These are phyloP conservation scores for Flueggea neowawraea DNA, from an alignment of 441 rosid species.

Conservation along the genomic window DNA sequence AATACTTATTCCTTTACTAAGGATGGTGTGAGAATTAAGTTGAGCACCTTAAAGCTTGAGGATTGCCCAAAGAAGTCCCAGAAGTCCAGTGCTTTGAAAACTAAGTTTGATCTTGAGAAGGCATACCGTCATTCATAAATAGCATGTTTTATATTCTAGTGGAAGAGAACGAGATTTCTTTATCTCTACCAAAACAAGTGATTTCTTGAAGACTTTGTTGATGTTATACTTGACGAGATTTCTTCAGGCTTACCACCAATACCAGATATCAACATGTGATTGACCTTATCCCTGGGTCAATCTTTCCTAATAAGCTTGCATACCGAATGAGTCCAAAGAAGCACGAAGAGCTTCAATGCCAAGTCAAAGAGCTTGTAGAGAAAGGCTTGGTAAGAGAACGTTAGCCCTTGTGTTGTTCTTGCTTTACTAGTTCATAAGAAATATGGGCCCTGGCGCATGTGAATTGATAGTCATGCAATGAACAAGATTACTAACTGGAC, in stretches of 20 bases:
- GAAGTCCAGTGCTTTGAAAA: too few relatives aligned
- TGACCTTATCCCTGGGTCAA: not conserved
- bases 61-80: too few relatives aligned
- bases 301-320: not conserved
- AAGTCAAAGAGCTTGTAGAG: not conserved
- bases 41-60: not conserved
- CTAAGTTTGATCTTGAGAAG: too few relatives aligned
- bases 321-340: conserved; percentile 1
- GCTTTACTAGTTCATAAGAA: not conserved
- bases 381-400: not conserved
- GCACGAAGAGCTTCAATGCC: not conserved
- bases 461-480: not conserved
- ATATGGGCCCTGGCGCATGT: not conserved
- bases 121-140: not conserved
- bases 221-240: not conserved
- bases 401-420: not conserved
- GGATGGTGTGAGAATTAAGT: not conserved
- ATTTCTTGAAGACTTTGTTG: not conserved
- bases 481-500: not conserved
- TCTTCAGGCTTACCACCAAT: not conserved
- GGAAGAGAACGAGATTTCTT: not conserved
- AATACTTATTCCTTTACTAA: conserved; percentile 1
- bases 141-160: not conserved
- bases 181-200: too few relatives aligned
- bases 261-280: conserved; percentile 3